A percentile compares a stretch with the other conserved stretches of the same genome.
Evolutionary conservation across 2,329 filamentous ascomycete species (phyloP).

Genomic region (Stagonosporopsis chrysanthemi): DNA sequence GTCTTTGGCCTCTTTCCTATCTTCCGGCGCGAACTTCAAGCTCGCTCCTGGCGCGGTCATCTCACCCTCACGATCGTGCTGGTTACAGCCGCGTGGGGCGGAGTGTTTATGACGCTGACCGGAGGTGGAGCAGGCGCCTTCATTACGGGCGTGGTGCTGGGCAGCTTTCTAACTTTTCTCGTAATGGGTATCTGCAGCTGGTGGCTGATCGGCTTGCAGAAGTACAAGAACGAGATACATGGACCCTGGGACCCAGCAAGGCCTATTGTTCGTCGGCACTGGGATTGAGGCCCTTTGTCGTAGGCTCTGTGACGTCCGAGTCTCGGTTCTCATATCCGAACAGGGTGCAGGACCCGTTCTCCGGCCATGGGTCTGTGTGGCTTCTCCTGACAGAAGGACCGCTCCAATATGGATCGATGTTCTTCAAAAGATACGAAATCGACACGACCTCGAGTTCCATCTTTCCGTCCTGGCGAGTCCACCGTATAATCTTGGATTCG

Average conservation of each 20-base stretch:
- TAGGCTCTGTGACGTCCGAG: slow-evolving; percentile 22
- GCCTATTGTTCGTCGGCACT: slow-evolving; percentile 79
- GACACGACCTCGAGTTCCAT: slow-evolving; percentile 44
- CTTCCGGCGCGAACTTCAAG: slow-evolving; percentile 85
- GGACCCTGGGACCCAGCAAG: slow-evolving; percentile 97
- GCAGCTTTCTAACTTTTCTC: slow-evolving; percentile 75
- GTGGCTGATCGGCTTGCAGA: slow-evolving; percentile 97
- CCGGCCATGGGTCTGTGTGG: slow-evolving; percentile 38
- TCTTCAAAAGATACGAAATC: slow-evolving; percentile 26
- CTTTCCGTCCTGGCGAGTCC: slow-evolving; percentile 37
- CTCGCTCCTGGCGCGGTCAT: slow-evolving; percentile 83
- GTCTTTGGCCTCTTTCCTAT: slow-evolving; percentile 98
- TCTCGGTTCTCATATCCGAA: slow-evolving; percentile 38
- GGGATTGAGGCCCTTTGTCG: slow-evolving; percentile 50
- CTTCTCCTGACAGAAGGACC: slow-evolving; percentile 22
- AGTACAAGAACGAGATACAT: slow-evolving; percentile 99
- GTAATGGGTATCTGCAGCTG: slow-evolving; percentile 94
- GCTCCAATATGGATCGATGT: slow-evolving; percentile 26
- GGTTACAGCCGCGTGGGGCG: slow-evolving; percentile 80
- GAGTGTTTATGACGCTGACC: slow-evolving; percentile 70
- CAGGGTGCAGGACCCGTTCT: slow-evolving; percentile 40
- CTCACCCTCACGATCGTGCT: slow-evolving; percentile 76
- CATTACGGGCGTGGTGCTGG: slow-evolving; percentile 77
- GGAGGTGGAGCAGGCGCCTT: slow-evolving; percentile 63
- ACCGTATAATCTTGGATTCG: slow-evolving; percentile 40